Evolutionary conservation across 2,329 filamentous ascomycete species (phyloP).

Genomic region (Hymenoscyphus fraxineus): DNA sequence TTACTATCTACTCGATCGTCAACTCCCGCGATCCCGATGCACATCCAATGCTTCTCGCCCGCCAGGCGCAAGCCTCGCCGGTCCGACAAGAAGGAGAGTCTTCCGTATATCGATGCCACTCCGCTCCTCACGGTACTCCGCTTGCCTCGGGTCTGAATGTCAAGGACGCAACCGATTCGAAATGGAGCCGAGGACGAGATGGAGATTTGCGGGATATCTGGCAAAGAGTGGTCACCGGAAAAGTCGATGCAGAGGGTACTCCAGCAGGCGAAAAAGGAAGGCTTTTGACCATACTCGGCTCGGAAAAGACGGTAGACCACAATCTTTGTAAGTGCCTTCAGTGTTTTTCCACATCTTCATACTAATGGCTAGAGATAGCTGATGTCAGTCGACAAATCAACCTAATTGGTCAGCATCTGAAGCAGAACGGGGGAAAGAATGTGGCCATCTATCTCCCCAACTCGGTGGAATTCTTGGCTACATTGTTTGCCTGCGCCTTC

Average conservation of each 20-base stretch:
- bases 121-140: slow-evolving; percentile 80
- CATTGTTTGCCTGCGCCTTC: slow-evolving; percentile 85
- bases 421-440: slow-evolving; percentile 66
- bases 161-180: slow-evolving; percentile 72
- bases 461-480: slow-evolving; percentile 79
- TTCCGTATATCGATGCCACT: slow-evolving; percentile 77
- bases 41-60: slow-evolving; percentile 84
- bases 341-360: neutral
- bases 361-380: slow-evolving; percentile 41
- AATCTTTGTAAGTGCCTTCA: slow-evolving; percentile 47
- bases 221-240: slow-evolving; percentile 66
- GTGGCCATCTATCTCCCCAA: slow-evolving; percentile 92
- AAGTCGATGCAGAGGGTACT: slow-evolving; percentile 59
- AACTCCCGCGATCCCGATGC: slow-evolving; percentile 78
- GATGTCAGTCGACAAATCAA: slow-evolving; percentile 83
- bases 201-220: slow-evolving; percentile 92
- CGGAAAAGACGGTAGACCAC: slow-evolving; percentile 70
- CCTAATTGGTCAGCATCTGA: slow-evolving; percentile 73
- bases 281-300: slow-evolving; percentile 76
- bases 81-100: slow-evolving; percentile 84
- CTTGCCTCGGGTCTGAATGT: slow-evolving; percentile 76
- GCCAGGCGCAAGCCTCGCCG: slow-evolving; percentile 74
- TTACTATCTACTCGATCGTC: slow-evolving; percentile 68
- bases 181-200: slow-evolving; percentile 78
- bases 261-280: slow-evolving; percentile 59